Evolutionary conservation across 2,329 filamentous ascomycete species (phyloP), one percentile per base, ranked within the genome.

Genomic region (Diaporthe capsici): DNA sequence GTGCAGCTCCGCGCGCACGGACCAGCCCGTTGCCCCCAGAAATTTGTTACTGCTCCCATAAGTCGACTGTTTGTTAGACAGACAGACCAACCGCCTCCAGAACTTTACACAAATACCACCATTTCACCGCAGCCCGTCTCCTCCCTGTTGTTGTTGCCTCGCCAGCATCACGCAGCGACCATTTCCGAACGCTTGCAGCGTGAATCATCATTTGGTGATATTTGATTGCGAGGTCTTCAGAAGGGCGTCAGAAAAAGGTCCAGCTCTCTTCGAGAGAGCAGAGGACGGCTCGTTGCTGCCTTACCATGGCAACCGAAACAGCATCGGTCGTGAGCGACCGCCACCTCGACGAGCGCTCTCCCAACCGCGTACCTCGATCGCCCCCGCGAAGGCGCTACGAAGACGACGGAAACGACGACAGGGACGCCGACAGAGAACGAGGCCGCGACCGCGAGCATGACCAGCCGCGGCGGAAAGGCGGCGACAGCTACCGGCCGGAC

Each of bases 401-500:
- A 71, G 78, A 57, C 77, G 82, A 79, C 9, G 61, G 63, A 8
- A 63, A 61, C 25, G 80, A 81, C 71, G 80, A 82, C 65, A 72
- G 80, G 25, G 77, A 79, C 60, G 76, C 78, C 44, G 80, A 82
- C 57, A 79, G 83, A 53, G 81, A 82, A 37, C 37, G 57, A 34
- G 75, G 53, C 68, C 79, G 42, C 77, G 75, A 47, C 72, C 75
- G 51, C 75, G 76, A 75, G 73, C 72, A 78, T n/a, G 76, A 80
- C 60, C 76, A 80, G 39, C 76, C 79, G 49, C 78, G 81, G 61
- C 87, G 87, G 80, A 86, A 88, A 82, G 87, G 82, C 63, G 84
- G 84, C 79, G 89, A 90, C 81, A 88, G 84, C 71, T 90, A 90
- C 77, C 86, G 87, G 58, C 88, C 88, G 34, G 76, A 65, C 31